phyloP scores from a whole-genome alignment of 768 basidiomycete species.

The Suillus occidentalis region DNA sequence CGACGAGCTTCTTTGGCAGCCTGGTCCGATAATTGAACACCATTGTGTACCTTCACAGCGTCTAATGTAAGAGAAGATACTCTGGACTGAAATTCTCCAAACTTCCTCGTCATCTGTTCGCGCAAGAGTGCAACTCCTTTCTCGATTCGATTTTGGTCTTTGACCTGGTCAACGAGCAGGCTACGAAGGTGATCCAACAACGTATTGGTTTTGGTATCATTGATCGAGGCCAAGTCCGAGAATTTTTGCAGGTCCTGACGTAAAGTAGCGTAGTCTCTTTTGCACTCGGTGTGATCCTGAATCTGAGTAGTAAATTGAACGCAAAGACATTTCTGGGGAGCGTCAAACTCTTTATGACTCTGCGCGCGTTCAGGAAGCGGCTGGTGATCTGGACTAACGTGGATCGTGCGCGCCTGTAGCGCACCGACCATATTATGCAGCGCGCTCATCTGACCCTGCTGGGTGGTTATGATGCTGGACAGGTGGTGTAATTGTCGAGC shows the following conservation, averaged over 20 bases:
- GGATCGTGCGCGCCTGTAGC: neutral
- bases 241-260: neutral
- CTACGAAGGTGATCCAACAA: neutral
- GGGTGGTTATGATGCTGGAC: neutral
- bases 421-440: neutral
- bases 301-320: neutral
- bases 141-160: neutral
- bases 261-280: neutral
- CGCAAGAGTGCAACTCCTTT: slow-evolving; percentile 1
- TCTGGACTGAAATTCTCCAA: neutral
- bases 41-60: neutral
- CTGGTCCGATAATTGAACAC: neutral
- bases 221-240: neutral
- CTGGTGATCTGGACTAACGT: neutral
- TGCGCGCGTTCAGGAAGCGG: neutral
- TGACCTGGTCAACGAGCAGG: neutral
- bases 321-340: neutral
- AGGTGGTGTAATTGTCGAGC: neutral
- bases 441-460: neutral
- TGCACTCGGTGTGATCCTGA: neutral
- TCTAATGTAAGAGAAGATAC: slow-evolving; percentile 1
- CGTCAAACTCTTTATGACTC: neutral
- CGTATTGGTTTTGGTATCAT: neutral
- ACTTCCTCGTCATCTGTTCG: neutral
- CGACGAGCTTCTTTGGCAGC: slow-evolving; percentile 1